Base-by-base conservation (phyloP, 2,329 filamentous ascomycete genomes). In the Pyrenophora seminiperda region DNA sequence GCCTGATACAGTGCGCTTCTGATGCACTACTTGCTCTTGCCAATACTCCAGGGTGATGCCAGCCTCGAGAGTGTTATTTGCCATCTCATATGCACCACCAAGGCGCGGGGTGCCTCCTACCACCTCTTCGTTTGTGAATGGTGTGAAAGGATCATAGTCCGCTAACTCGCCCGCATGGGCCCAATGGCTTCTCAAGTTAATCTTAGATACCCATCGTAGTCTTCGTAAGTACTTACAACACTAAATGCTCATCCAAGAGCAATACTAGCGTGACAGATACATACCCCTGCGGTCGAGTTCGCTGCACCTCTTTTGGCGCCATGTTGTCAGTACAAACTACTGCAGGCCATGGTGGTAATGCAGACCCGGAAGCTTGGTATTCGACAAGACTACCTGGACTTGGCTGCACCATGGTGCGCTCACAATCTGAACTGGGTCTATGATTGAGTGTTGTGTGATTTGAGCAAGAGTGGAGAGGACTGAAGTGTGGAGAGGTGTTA, bases 281-380 rank as follows among this genome's bases (percentile, higher is more conserved):
- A 20, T 57, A 60, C 1, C 49, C 54, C 3, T 9, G 15, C 1
- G 66, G 63, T 3, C 57, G 52, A 6, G 3, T 51, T 3, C 30
- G 17, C 6, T 41, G 42, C 14, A 62, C 36, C 1, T 47, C 7
- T 0, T 36, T 17, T 3, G 64, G 54, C 0, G 55, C 56, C 32
- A 62, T 41, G 2, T 67, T 50, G 5, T 68, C 58, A 2, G 56
- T 52, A 10, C 61, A 64, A 0, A 66, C 36, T 1, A 68, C 20
- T 7, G 52, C 65, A 1, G 63, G 62, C 55, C 62, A 65, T 24
- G 45, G 30, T 2, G 51, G 50, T 6, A 31, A 20, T 2, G 15
- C n/a, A 5, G 42, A 50, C 6, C 13, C 44, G 1, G 38, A 32
- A 4, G 38, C 27, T 27, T 18, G 47, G n/a, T 59, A 61, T 7